These are phyloP conservation scores for Chaetomium tenue DNA, from an alignment of 495 filamentous ascomycete genomes.

Conservation along the genomic window DNA sequence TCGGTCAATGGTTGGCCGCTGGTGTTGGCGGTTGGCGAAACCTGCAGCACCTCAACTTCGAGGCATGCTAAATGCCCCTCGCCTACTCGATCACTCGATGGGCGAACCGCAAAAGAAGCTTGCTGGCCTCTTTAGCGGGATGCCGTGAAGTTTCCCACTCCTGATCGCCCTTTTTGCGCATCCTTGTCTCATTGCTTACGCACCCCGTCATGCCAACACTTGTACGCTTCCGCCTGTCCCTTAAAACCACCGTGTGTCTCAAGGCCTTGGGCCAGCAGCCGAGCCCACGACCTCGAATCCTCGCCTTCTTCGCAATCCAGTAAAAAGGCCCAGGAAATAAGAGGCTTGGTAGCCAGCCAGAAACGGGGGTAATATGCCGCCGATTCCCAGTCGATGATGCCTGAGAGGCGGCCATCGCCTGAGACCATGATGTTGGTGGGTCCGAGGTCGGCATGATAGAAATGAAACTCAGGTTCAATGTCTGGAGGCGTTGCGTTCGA, in stretches of 20 bases:
- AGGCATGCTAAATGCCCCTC: too few relatives aligned
- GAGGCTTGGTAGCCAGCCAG: conserved; percentile 12
- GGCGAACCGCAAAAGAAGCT: too few relatives aligned
- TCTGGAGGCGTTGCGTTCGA: not conserved
- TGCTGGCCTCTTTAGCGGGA: too few relatives aligned
- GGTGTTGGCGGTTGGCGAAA: too few relatives aligned
- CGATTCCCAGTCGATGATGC: conserved; percentile 15
- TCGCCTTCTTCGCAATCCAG: conserved; percentile 12
- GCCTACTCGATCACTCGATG: too few relatives aligned
- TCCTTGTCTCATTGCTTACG: too few relatives aligned
- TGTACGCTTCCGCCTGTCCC: too few relatives aligned
- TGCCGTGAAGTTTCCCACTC: too few relatives aligned
- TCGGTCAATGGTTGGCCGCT: too few relatives aligned
- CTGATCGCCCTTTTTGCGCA: too few relatives aligned
- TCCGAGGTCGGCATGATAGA: conserved; percentile 13
- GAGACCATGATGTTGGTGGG: conserved; percentile 12
- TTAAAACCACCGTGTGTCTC: not conserved
- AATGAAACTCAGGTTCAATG: conserved; percentile 8
- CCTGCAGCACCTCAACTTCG: too few relatives aligned
- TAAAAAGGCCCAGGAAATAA: conserved; percentile 2
- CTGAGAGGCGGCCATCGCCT: not conserved
- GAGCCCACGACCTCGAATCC: not conserved
- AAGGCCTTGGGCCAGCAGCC: conserved; percentile 9
- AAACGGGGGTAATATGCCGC: conserved; percentile 16
- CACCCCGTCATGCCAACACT: too few relatives aligned